Evolutionary conservation across 805 yeast species (phyloP), one percentile per base, ranked within the genome.

Genomic region (Teunomyces stri): DNA sequence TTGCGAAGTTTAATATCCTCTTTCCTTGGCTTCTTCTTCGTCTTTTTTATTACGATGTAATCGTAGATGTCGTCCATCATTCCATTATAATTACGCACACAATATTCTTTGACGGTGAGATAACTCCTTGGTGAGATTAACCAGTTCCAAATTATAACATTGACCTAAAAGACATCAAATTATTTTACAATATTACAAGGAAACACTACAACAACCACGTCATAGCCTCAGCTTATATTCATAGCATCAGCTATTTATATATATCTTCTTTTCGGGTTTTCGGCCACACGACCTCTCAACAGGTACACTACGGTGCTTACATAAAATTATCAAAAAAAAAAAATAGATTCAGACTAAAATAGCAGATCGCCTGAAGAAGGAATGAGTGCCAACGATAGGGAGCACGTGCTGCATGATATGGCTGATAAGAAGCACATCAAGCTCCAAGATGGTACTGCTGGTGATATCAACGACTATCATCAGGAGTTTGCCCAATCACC

Each of bases 21-120:
- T 2, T 3, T 6, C 27, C 3, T 25, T 25, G 11, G 2, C 27
- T 27, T 20, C 48, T 45, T 45, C 30, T 13, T 36, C 16, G 38
- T 25, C 11, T 43, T 45, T 13, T 47, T 39, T 10, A 50, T 46
- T 4, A 47, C 39, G 20, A 56, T 46, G 43, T 49, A n/a, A 18
- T 50, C 51, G 21, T 54, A 52, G 4, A 52, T 54, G 36, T 54
- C 58, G 9, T 49, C 57, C 12, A 52, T 54, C 28, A 7, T 9
- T 25, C 27, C 7, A 9, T 7, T 1, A 3, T 25, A 7, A 6
- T 25, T 9, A 7, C 10, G 27, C 27, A 25, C 27, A 25, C 10
- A 25, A 7, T 25, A 25, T 9, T 25, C 27, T 9, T 25, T 7
- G 27, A 25, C 7, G 4, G 27, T 7, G 11, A 21, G 2, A 7